A percentile compares a stretch with the other conserved stretches of the same genome.
Evolutionary conservation across 177 flowering plant genomes (phyloP).

Genomic region (Vitis hybrid): DNA sequence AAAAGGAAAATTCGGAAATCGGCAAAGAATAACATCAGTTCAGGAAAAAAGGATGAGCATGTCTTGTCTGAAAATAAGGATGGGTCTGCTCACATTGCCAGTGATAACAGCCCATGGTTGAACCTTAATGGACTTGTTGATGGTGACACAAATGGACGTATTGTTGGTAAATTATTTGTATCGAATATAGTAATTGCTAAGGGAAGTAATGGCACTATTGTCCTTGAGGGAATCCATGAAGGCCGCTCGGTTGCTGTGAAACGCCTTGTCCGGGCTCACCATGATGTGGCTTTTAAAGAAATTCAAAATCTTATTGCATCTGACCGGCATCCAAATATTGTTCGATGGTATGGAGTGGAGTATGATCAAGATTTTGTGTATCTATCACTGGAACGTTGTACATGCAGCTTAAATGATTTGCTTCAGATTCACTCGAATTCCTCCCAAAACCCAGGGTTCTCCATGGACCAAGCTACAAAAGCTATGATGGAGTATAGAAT

Average conservation of each 20-base stretch:
- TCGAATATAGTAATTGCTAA: conserved; percentile 78
- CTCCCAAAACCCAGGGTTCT: conserved; percentile 17
- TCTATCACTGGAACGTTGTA: conserved; percentile 81
- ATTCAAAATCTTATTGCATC: conserved; percentile 88
- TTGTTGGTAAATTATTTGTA: conserved; percentile 68
- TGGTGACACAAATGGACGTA: conserved; percentile 42
- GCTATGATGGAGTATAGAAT: conserved; percentile 31
- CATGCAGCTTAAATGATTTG: conserved; percentile 78
- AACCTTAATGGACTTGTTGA: conserved; percentile 30
- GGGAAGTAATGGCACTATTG: conserved; percentile 95
- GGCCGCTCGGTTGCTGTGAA: conserved; percentile 91
- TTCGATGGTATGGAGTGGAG: conserved; percentile 88
- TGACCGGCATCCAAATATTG: conserved; percentile 87
- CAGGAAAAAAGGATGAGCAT: conserved; percentile 25
- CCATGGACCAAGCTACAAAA: conserved; percentile 18
- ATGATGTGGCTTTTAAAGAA: conserved; percentile 85
- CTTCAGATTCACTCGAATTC: conserved; percentile 42
- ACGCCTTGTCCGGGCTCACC: conserved; percentile 79
- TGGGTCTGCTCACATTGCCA: conserved; percentile 15
- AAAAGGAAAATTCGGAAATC: conserved; percentile 60
- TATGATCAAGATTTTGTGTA: conserved; percentile 86
- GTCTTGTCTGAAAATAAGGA: conserved; percentile 26
- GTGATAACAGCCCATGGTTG: conserved; percentile 21
- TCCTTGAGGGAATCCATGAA: conserved; percentile 75
- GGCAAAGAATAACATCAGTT: conserved; percentile 29